These are phyloP conservation scores for Penicillium robsamsonii DNA, from an alignment of 495 filamentous ascomycete species.

Conservation along the genomic window DNA sequence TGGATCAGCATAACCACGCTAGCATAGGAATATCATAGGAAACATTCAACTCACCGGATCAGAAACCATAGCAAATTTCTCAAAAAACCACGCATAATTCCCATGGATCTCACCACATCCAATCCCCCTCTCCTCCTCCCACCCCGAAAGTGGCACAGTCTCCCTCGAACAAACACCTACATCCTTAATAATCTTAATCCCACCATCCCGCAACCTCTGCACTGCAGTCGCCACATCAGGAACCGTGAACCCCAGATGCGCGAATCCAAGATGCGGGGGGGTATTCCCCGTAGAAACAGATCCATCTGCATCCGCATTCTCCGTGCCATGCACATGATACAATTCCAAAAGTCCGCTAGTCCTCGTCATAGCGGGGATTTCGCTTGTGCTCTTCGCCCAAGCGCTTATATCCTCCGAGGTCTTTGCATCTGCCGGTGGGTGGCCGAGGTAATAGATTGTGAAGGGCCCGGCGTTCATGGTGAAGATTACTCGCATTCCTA, in stretches of 20 bases:
- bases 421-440: constrained; percentile 28
- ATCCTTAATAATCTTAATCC: constrained; percentile 40
- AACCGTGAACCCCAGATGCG: constrained; percentile 42
- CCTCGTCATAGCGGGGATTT: constrained; percentile 27
- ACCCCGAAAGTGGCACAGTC: constrained; percentile 34
- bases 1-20: background rate
- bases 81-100: constrained; percentile 38
- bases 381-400: constrained; percentile 29
- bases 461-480: constrained; percentile 45
- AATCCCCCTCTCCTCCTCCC: constrained; percentile 37
- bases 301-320: constrained; percentile 15
- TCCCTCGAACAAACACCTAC: constrained; percentile 30
- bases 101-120: constrained; percentile 36
- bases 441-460: constrained; percentile 46
- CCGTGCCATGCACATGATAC: constrained; percentile 37
- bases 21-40: background rate
- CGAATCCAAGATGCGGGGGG: constrained; percentile 38
- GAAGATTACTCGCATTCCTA: constrained; percentile 51
- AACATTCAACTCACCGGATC: constrained; percentile 36
- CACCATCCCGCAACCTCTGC: constrained; percentile 29
- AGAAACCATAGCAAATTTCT: constrained; percentile 39
- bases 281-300: constrained; percentile 30
- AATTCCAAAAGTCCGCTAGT: constrained; percentile 38
- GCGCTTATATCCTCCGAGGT: constrained; percentile 19
- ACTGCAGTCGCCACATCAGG: constrained; percentile 34